phyloP scores from a whole-genome alignment of 371 early-diverging fungal species.

The Lichtheimia ornata region DNA sequence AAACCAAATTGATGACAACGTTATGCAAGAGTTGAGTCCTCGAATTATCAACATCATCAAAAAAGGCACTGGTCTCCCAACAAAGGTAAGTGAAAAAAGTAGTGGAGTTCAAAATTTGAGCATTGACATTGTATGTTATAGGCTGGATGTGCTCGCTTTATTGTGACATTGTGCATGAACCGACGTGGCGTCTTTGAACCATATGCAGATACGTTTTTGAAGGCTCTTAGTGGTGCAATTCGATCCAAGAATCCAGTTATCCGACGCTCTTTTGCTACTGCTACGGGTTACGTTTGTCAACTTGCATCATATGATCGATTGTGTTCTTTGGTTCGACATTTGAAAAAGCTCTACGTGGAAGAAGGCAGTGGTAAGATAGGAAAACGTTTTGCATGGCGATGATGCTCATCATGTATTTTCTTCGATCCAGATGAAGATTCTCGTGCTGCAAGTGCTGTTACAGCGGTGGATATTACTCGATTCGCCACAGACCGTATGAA shows the following conservation, averaged over 20 bases:
- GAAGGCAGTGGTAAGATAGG: constrained; percentile 52
- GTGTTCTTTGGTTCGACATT: constrained; percentile 64
- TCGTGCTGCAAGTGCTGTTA: constrained; percentile 73
- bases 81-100: constrained; percentile 60
- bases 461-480: constrained; percentile 74
- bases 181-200: constrained; percentile 58
- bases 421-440: constrained; percentile 65
- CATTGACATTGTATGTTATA: constrained; percentile 18
- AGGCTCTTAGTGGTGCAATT: constrained; percentile 75
- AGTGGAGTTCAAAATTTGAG: no score
- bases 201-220: constrained; percentile 69
- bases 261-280: constrained; percentile 83
- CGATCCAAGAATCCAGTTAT: constrained; percentile 80
- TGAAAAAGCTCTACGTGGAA: constrained; percentile 74
- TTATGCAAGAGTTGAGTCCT: constrained; percentile 68
- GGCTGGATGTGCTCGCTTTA: constrained; percentile 87
- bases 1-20: constrained; percentile 72
- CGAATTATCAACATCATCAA: constrained; percentile 71
- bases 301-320: constrained; percentile 63
- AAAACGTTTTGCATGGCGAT: neutral
- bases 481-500: constrained; percentile 72
- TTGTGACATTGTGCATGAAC: constrained; percentile 76
- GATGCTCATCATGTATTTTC: neutral
- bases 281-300: constrained; percentile 79
- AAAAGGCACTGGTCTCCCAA: constrained; percentile 88